Conservation (phyloP, 495 filamentous ascomycete species). For the Xylaria nigripes region DNA sequence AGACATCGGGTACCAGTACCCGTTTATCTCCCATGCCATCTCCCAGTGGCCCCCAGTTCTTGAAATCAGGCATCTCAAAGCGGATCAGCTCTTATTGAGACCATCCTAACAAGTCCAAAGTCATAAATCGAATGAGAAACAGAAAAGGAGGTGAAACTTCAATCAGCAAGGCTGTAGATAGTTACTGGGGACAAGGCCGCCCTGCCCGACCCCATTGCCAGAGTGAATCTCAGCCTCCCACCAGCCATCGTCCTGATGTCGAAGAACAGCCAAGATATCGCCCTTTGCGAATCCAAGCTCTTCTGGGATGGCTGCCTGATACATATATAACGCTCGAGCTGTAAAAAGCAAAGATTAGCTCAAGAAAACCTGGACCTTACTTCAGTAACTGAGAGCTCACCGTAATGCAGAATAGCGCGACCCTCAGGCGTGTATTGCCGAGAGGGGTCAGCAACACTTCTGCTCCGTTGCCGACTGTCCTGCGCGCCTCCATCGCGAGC, state of each 20-base stretch:
- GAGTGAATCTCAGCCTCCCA: conserved; percentile 96
- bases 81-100: neutral
- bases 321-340: conserved; percentile 91
- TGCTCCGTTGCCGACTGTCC: conserved; percentile 58
- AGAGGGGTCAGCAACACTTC: conserved; percentile 64
- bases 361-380: neutral
- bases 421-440: conserved; percentile 79
- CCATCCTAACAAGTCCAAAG: neutral
- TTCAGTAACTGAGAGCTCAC: conserved; percentile 46
- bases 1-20: neutral
- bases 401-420: conserved; percentile 79
- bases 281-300: conserved; percentile 92
- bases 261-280: conserved; percentile 79
- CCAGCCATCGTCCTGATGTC: conserved; percentile 97
- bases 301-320: conserved; percentile 87
- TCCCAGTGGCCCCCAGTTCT: neutral
- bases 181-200: conserved; percentile 93
- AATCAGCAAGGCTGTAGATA: conserved; percentile 73
- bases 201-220: conserved; percentile 49
- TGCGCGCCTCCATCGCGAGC: conserved; percentile 37
- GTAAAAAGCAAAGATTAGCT: conserved; percentile 28
- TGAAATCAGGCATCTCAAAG: neutral
- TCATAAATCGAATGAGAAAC: neutral
- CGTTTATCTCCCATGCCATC: neutral
- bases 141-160: neutral